These are phyloP conservation scores for Didymella lethalis DNA, from an alignment of 2,329 filamentous ascomycete genomes.

Conservation along the genomic window DNA sequence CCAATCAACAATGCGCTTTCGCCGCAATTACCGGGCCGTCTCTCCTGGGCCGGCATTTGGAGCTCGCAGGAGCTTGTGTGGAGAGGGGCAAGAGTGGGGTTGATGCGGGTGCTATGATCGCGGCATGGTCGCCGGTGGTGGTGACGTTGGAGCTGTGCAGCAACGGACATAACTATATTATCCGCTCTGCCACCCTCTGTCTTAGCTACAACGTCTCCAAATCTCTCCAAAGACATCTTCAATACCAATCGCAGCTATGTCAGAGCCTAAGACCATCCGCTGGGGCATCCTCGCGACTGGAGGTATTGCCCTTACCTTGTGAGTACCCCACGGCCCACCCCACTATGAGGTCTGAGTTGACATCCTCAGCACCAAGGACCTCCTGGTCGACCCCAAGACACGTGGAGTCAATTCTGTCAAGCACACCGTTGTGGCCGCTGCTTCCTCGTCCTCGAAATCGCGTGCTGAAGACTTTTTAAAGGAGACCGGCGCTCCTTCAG, in stretches of 20 bases:
- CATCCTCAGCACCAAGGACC: constrained; percentile 67
- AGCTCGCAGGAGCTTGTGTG: constrained; percentile 3
- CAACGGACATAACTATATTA: constrained; percentile 18
- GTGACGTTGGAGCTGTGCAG: constrained; percentile 20
- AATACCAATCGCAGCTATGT: constrained; percentile 31
- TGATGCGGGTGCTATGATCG: constrained; percentile 7
- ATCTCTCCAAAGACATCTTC: not conserved
- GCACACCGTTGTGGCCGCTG: constrained; percentile 80
- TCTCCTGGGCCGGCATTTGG: constrained; percentile 2
- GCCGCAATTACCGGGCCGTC: constrained; percentile 5
- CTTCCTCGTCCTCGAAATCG: constrained; percentile 76
- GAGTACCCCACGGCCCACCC: constrained; percentile 32
- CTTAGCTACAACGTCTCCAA: not conserved
- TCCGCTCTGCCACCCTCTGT: not conserved
- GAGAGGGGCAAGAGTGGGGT: constrained; percentile 23
- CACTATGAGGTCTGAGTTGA: constrained; percentile 19
- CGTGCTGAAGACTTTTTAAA: constrained; percentile 77
- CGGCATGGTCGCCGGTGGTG: constrained; percentile 13
- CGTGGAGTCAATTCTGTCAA: constrained; percentile 75
- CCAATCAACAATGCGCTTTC: constrained; percentile 9
- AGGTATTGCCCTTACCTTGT: constrained; percentile 58
- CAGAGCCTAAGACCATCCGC: constrained; percentile 49
- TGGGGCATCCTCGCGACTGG: constrained; percentile 60
- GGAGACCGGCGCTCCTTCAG: constrained; percentile 71
- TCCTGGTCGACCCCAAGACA: constrained; percentile 74